phyloP scores from a whole-genome alignment of 331 rosid genomes.

The Erythrophleum ivorense region DNA sequence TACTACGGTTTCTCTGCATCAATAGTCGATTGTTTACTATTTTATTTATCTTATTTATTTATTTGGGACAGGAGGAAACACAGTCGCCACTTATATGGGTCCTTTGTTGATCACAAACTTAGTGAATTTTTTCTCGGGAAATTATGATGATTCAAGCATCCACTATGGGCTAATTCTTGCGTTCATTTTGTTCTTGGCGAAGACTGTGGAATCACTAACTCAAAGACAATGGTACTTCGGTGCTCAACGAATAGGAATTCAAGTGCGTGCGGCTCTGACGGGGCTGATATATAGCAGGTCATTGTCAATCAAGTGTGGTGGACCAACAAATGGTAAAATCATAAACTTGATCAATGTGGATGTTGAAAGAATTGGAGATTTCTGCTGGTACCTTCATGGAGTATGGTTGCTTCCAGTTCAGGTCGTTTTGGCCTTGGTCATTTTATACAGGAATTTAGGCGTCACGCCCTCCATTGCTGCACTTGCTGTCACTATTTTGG shows the following conservation, averaged over 20 bases:
- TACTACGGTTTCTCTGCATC: background rate
- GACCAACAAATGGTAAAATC: constrained; percentile 65
- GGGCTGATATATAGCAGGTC: constrained; percentile 66
- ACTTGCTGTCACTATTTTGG: constrained; percentile 70
- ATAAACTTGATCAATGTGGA: constrained; percentile 80
- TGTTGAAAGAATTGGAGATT: constrained; percentile 86
- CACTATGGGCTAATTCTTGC: constrained; percentile 75
- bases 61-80: constrained; percentile 64
- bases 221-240: constrained; percentile 97
- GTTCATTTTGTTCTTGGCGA: constrained; percentile 74
- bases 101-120: constrained; percentile 80
- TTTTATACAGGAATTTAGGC: constrained; percentile 80
- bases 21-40: background rate
- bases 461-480: constrained; percentile 76
- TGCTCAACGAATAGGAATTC: constrained; percentile 80
- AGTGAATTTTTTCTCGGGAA: constrained; percentile 65
- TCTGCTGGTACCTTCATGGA: constrained; percentile 80
- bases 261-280: constrained; percentile 73
- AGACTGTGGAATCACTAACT: constrained; percentile 78
- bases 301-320: constrained; percentile 52
- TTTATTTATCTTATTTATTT: constrained; percentile 15
- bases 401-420: constrained; percentile 95
- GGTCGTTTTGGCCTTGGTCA: constrained; percentile 69
- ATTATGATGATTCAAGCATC: constrained; percentile 53
- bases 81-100: constrained; percentile 80